These are phyloP conservation scores for Sporothrix brunneoviolacea DNA, from an alignment of 2,329 filamentous ascomycete genomes.

Conservation along the genomic window DNA sequence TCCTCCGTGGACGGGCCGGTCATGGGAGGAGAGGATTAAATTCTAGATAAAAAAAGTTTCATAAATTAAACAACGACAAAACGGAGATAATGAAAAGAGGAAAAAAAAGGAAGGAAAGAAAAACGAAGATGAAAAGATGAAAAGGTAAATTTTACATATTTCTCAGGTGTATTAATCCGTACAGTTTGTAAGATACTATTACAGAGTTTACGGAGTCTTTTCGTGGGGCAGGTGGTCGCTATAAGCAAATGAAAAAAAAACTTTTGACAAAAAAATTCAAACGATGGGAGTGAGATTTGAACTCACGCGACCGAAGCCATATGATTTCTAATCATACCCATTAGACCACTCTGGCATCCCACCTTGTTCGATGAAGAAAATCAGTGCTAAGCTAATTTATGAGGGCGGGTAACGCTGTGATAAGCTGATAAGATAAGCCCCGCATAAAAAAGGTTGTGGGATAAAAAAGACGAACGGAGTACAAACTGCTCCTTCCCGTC, in stretches of 20 bases:
- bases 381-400: no score
- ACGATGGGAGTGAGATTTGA: constrained; percentile 19
- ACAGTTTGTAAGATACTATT: no score
- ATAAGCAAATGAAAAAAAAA: constrained; percentile 3
- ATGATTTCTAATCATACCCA: constrained; percentile 20
- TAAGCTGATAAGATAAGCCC: no score
- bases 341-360: constrained; percentile 20
- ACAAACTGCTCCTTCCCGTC: not conserved
- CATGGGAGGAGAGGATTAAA: not conserved
- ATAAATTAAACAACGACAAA: not conserved
- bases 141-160: no score
- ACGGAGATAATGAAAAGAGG: no score
- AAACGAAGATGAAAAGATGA: not conserved
- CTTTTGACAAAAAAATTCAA: constrained; percentile 1
- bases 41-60: not conserved
- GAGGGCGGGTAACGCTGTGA: no score
- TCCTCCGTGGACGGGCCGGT: constrained; percentile 23
- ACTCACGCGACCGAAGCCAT: constrained; percentile 20
- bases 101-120: not conserved
- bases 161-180: no score
- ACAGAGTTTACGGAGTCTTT: no score
- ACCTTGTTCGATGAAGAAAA: constrained; percentile 6
- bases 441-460: not conserved
- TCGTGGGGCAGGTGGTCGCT: no score
- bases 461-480: not conserved